phyloP scores from a whole-genome alignment of 176 grass and related monocot genomes.

The Oryza longistaminata region DNA sequence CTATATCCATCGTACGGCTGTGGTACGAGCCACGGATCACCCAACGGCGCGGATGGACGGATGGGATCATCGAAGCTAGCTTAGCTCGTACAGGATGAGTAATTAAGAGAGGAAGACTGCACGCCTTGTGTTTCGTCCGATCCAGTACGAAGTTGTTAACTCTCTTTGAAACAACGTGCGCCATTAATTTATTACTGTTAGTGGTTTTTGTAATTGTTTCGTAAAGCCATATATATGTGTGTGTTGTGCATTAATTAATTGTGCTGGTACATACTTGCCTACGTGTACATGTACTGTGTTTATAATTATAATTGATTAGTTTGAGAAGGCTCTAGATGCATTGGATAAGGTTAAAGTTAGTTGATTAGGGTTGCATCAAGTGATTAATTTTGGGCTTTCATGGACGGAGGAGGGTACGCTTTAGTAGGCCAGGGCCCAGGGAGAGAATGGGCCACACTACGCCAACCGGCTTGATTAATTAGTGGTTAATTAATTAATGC shows the following conservation, averaged over 20 bases:
- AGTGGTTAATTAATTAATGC: neutral
- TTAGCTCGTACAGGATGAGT: no score
- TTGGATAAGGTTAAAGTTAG: neutral
- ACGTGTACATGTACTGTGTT: neutral
- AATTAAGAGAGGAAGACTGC: neutral
- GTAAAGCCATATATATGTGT: neutral
- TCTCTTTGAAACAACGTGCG: neutral
- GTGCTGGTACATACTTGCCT: neutral
- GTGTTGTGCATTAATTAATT: neutral
- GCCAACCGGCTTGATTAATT: neutral
- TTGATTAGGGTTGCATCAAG: neutral
- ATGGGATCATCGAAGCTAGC: neutral
- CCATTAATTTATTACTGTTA: neutral
- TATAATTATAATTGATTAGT: neutral
- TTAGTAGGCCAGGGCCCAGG: neutral
- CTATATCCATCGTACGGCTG: neutral
- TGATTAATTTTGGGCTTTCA: neutral
- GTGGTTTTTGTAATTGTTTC: neutral
- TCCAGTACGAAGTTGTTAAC: neutral
- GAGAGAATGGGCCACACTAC: neutral
- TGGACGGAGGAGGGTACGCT: neutral
- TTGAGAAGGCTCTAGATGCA: neutral
- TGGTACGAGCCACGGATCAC: neutral
- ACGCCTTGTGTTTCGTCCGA: neutral
- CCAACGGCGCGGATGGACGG: neutral